Evolutionary conservation across 805 yeast species (phyloP).

Genomic region (Ogataea pignaliae): DNA sequence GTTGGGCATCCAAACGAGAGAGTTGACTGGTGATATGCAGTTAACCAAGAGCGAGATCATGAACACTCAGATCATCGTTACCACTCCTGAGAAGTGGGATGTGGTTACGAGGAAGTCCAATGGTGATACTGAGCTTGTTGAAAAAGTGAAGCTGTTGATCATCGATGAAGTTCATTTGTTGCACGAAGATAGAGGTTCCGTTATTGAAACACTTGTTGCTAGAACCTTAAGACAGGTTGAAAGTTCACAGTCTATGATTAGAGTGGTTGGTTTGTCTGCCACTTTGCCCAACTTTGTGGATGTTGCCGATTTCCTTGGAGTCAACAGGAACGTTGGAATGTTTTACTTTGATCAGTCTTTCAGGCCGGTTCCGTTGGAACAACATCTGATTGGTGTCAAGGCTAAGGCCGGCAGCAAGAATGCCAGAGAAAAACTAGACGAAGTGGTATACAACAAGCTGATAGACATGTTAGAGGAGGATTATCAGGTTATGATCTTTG

Average conservation of each 20-base stretch:
- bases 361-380: conserved; percentile 90
- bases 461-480: conserved; percentile 62
- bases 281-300: conserved; percentile 88
- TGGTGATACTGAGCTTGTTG: conserved; percentile 81
- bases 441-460: conserved; percentile 71
- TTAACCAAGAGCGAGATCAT: conserved; percentile 73
- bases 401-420: conserved; percentile 80
- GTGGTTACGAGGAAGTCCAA: conserved; percentile 91
- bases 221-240: conserved; percentile 94
- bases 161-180: conserved; percentile 96
- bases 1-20: conserved; percentile 83
- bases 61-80: conserved; percentile 82
- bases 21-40: conserved; percentile 95
- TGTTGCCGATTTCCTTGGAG: conserved; percentile 93
- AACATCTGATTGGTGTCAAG: conserved; percentile 78
- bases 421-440: conserved; percentile 69
- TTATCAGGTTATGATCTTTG: conserved; percentile 93
- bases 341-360: conserved; percentile 91
- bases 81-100: conserved; percentile 97
- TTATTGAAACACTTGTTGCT: conserved; percentile 91
- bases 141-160: conserved; percentile 72
- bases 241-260: conserved; percentile 85
- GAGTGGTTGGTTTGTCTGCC: conserved; percentile 93
- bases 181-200: conserved; percentile 98
- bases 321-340: conserved; percentile 85